Evolutionary conservation across 2,329 filamentous ascomycete genomes (phyloP).

Genomic region (Beauveria varroae): DNA sequence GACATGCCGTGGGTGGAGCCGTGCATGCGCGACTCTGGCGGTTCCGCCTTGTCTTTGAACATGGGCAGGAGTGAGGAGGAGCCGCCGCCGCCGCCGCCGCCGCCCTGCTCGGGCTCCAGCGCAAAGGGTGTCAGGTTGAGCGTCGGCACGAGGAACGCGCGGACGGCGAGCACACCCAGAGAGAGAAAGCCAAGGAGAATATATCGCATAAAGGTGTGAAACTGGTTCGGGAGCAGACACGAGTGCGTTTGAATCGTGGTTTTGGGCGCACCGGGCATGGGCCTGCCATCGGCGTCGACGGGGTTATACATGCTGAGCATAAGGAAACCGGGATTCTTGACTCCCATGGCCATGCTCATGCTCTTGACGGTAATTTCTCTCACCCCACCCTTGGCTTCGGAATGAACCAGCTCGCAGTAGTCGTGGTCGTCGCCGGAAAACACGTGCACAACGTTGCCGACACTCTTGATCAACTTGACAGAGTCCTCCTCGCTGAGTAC

Average conservation of each 20-base stretch:
- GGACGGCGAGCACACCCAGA: constrained; percentile 40
- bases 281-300: constrained; percentile 52
- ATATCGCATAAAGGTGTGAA: constrained; percentile 78
- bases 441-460: constrained; percentile 76
- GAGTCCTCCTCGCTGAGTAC: constrained; percentile 75
- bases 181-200: constrained; percentile 51
- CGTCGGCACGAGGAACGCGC: constrained; percentile 50
- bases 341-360: constrained; percentile 93
- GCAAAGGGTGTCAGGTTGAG: constrained; percentile 47
- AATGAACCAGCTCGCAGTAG: constrained; percentile 86
- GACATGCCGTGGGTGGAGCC: constrained; percentile 17
- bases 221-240: constrained; percentile 82
- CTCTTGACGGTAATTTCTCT: constrained; percentile 92
- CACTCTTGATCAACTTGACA: constrained; percentile 62
- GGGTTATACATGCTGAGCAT: constrained; percentile 92
- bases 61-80: constrained; percentile 31
- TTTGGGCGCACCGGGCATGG: constrained; percentile 34
- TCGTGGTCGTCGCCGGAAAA: constrained; percentile 98
- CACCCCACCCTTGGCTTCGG: constrained; percentile 55
- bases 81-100: background rate
- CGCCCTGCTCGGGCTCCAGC: constrained; percentile 32
- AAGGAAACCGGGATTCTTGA: constrained; percentile 77
- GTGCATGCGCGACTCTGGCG: constrained; percentile 20
- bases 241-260: constrained; percentile 78
- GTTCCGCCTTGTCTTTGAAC: constrained; percentile 48